phyloP scores from a whole-genome alignment of 441 rosid genomes.

The Adansonia gregorii region DNA sequence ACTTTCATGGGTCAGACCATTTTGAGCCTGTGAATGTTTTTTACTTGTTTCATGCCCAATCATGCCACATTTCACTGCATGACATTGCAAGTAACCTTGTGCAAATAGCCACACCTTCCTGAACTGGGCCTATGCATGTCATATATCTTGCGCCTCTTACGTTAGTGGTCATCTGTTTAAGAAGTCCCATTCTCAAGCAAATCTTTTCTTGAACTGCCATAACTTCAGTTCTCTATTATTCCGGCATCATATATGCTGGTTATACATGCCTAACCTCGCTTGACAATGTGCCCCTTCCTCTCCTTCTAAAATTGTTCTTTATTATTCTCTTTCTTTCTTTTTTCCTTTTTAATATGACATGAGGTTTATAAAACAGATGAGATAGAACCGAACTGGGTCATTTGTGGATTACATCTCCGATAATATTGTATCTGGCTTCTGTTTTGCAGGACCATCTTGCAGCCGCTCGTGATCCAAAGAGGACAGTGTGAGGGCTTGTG shows the following conservation, averaged over 20 bases:
- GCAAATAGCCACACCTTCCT: background rate
- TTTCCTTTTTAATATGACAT: background rate
- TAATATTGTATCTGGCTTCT: conserved; percentile 29
- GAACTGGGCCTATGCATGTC: background rate
- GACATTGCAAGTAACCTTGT: background rate
- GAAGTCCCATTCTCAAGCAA: background rate
- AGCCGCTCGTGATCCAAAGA: conserved; percentile 77
- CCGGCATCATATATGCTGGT: background rate
- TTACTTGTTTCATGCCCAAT: background rate
- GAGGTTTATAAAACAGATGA: background rate
- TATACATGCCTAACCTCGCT: background rate
- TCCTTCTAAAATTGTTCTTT: too few species aligned
- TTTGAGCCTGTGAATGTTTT: background rate
- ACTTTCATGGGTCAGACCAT: background rate
- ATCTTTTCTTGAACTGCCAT: background rate
- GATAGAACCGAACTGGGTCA: background rate
- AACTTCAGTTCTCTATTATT: background rate
- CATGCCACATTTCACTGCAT: background rate
- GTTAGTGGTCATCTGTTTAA: too few species aligned
- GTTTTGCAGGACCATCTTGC: conserved; percentile 83
- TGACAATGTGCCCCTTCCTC: background rate
- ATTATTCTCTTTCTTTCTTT: background rate
- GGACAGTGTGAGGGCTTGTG: conserved; percentile 46
- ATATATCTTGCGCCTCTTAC: background rate
- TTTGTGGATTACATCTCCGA: background rate